Percentiles rank a stretch among this genome's conserved stretches.
phyloP scores from a whole-genome alignment of 1,284 basidiomycete species.

The Vanrija sp. region DNA sequence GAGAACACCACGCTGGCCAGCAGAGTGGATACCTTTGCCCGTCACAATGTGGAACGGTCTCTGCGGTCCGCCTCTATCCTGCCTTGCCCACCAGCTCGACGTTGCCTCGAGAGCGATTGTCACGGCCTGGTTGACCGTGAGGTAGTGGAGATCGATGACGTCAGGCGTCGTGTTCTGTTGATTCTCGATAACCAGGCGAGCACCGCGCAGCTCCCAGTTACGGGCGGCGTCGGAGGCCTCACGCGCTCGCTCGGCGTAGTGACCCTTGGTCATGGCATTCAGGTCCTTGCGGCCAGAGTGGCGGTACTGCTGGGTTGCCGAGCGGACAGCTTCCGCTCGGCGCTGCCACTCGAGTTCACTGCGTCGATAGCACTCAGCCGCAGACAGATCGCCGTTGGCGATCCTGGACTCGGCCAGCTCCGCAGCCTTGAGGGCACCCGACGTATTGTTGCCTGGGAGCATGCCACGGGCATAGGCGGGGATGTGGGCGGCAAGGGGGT shows the following conservation, averaged over 20 bases:
- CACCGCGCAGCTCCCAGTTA: conserved; percentile 38
- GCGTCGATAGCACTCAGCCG: conserved; percentile 31
- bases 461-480: conserved; percentile 31
- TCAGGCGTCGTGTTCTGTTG: not conserved
- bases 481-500: conserved; percentile 31
- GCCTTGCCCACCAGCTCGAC: conserved; percentile 51
- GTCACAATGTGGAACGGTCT: conserved; percentile 33
- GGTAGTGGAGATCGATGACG: conserved; percentile 41
- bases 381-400: conserved; percentile 11
- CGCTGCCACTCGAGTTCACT: conserved; percentile 26
- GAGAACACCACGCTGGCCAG: conserved; percentile 36
- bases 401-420: not conserved
- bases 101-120: conserved; percentile 31
- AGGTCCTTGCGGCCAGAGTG: conserved; percentile 10
- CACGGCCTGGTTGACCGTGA: conserved; percentile 38
- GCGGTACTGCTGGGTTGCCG: too few species aligned
- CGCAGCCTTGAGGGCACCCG: conserved; percentile 16
- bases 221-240: conserved; percentile 28
- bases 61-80: conserved; percentile 54
- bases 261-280: conserved; percentile 30
- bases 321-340: conserved; percentile 34
- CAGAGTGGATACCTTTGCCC: conserved; percentile 45
- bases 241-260: conserved; percentile 41
- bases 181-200: too few species aligned
- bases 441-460: conserved; percentile 21